phyloP scores from a whole-genome alignment of 257 asterid genomes.

The Solanum corneliomulleri region DNA sequence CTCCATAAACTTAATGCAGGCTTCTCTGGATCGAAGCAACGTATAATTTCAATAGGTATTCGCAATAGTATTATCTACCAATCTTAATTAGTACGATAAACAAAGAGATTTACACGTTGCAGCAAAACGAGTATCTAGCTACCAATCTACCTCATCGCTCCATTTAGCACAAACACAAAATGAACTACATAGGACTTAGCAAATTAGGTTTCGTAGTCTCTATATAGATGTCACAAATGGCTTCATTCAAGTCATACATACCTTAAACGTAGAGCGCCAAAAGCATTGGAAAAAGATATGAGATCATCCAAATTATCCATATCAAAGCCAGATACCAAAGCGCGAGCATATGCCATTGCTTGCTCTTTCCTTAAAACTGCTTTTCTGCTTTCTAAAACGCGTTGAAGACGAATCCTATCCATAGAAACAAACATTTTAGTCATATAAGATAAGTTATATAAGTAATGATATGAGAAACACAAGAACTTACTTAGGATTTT shows the following conservation, averaged over 20 bases:
- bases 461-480: not conserved
- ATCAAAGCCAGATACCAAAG: constrained; percentile 68
- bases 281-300: constrained; percentile 57
- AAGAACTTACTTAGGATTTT: constrained; percentile 47
- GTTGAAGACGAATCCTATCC: constrained; percentile 57
- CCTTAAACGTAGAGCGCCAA: constrained; percentile 81
- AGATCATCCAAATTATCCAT: constrained; percentile 50
- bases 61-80: not conserved
- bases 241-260: not conserved
- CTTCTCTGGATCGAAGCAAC: constrained; percentile 38
- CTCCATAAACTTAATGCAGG: constrained; percentile 55
- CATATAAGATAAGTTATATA: not conserved
- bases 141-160: not conserved
- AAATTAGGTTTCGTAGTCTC: not conserved
- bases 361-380: constrained; percentile 76
- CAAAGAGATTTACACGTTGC: not conserved
- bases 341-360: constrained; percentile 94
- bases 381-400: constrained; percentile 61
- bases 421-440: not conserved
- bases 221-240: not conserved
- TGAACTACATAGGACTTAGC: not conserved
- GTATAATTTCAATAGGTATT: not conserved
- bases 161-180: not conserved
- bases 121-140: not conserved
- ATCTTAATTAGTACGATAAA: not conserved